These are phyloP conservation scores for Grammothele lineata DNA, from an alignment of 768 basidiomycete species.

Conservation along the genomic window DNA sequence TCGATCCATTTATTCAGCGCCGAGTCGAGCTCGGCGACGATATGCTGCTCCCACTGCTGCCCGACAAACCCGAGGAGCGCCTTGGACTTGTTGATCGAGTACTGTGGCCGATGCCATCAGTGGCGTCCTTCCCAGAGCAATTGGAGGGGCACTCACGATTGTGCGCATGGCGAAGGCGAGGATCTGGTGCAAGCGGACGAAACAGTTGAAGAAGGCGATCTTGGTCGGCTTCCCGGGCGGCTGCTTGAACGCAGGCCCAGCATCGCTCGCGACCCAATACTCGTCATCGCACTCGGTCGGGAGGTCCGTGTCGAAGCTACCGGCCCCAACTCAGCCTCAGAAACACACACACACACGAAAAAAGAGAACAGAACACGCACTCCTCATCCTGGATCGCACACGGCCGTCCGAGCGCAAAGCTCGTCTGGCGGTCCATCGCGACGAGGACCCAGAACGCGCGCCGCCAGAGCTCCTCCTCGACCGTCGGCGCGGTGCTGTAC, in stretches of 20 bases:
- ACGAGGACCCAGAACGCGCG: constrained; percentile 61
- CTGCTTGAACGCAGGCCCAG: constrained; percentile 57
- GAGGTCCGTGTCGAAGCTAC: constrained; percentile 69
- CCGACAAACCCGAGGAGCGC: constrained; percentile 48
- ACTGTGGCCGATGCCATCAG: no score
- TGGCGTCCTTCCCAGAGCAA: no score
- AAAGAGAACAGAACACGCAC: no score
- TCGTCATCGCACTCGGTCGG: constrained; percentile 82
- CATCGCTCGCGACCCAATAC: constrained; percentile 64
- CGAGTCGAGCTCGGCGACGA: constrained; percentile 62
- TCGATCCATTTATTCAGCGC: constrained; percentile 73
- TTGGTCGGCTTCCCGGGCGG: constrained; percentile 54
- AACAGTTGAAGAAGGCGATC: constrained; percentile 58
- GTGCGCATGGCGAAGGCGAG: constrained; percentile 66
- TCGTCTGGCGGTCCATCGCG: constrained; percentile 41
- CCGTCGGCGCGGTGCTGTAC: constrained; percentile 34
- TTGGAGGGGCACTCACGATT: constrained; percentile 41
- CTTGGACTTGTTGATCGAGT: constrained; percentile 67
- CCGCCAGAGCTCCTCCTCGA: constrained; percentile 74
- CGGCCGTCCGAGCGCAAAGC: constrained; percentile 59
- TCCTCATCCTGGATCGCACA: constrained; percentile 74
- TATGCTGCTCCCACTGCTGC: constrained; percentile 49
- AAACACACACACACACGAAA: neutral
- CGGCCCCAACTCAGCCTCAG: neutral
- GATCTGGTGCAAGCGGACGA: constrained; percentile 64